Evolutionary conservation across 306 rosid species (phyloP).

Genomic region (Pachyrhizus erosus): DNA sequence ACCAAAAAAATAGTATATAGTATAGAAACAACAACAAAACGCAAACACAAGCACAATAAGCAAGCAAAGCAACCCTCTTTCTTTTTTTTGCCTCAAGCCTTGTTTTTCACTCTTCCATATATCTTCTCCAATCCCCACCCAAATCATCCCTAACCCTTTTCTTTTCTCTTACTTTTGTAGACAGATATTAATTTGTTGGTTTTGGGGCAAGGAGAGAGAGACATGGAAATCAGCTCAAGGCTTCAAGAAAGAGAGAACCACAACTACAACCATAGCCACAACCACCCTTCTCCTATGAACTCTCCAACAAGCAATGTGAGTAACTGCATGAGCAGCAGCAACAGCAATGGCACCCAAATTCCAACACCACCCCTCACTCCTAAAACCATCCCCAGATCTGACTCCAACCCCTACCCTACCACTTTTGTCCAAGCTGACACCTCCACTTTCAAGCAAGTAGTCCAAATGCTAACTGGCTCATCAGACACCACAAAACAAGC

Average conservation of each 20-base stretch:
- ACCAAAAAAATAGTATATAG: slow-evolving; percentile 41
- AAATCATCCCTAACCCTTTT: slow-evolving; percentile 40
- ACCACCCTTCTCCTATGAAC: slow-evolving; percentile 51
- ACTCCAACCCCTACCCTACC: slow-evolving; percentile 80
- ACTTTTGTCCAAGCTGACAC: slow-evolving; percentile 97
- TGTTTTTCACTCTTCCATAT: slow-evolving; percentile 59
- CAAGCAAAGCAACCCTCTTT: too few relatives aligned
- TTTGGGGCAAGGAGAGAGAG: slow-evolving; percentile 10
- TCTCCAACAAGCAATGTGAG: slow-evolving; percentile 72
- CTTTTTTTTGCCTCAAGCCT: slow-evolving; percentile 47
- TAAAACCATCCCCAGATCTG: slow-evolving; percentile 89
- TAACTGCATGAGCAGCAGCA: slow-evolving; percentile 49
- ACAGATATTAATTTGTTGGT: slow-evolving; percentile 5
- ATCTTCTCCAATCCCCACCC: slow-evolving; percentile 49
- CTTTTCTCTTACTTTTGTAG: slow-evolving; percentile 2
- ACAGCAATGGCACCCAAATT: slow-evolving; percentile 54
- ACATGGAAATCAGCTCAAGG: slow-evolving; percentile 76
- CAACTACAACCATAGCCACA: background rate
- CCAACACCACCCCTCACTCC: slow-evolving; percentile 68
- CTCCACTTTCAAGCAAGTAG: slow-evolving; percentile 90
- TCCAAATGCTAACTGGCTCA: slow-evolving; percentile 97
- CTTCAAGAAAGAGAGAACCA: slow-evolving; percentile 59
- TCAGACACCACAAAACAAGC: slow-evolving; percentile 54
- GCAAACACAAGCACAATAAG: slow-evolving; percentile 43
- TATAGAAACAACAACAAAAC: slow-evolving; percentile 44